These are phyloP conservation scores for Syzygium jambos DNA, from an alignment of 345 rosid genomes.

Conservation along the genomic window DNA sequence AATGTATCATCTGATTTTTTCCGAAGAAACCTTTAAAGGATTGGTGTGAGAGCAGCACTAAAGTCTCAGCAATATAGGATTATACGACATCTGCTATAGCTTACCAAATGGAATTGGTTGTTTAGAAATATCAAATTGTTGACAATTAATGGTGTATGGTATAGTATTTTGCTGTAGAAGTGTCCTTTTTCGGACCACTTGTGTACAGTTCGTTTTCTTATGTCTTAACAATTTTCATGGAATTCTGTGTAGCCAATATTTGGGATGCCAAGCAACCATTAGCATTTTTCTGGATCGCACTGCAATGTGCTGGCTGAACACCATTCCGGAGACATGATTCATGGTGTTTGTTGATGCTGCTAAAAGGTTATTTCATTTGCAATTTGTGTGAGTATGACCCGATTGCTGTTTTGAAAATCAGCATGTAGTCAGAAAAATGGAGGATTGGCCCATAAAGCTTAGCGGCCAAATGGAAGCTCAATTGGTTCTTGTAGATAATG, in stretches of 20 bases:
- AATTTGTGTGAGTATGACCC: background rate
- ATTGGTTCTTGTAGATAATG: background rate
- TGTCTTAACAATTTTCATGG: background rate
- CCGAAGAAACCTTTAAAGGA: background rate
- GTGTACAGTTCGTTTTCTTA: background rate
- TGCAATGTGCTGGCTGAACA: background rate
- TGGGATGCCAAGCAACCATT: background rate
- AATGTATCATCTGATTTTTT: background rate
- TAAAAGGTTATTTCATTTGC: background rate
- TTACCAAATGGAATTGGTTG: background rate
- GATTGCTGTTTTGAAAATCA: background rate
- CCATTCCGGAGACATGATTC: background rate
- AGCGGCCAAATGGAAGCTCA: background rate
- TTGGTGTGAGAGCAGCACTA: background rate
- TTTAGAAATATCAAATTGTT: background rate
- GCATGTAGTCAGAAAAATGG: background rate
- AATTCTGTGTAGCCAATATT: background rate
- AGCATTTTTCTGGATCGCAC: background rate
- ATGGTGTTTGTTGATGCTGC: background rate
- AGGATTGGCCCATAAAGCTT: background rate
- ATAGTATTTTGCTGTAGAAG: background rate
- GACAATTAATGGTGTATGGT: background rate
- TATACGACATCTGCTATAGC: background rate
- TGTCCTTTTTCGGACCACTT: background rate
- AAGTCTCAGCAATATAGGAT: background rate